Conservation (phyloP, 1,284 basidiomycete species). For the Pholiota adiposa region DNA sequence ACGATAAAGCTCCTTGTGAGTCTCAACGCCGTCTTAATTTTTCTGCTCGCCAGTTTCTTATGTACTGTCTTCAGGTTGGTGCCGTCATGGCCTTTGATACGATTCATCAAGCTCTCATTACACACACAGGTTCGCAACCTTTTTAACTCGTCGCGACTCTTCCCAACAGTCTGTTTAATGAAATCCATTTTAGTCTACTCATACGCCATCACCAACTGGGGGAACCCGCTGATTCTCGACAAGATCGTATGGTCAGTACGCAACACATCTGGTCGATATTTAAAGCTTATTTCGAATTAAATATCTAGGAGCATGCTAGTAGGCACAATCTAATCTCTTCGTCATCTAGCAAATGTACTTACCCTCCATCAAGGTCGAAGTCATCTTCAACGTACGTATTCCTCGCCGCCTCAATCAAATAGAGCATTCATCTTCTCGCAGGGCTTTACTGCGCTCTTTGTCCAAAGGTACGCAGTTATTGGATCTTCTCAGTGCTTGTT, state of each 20-base stretch:
- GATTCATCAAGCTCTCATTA: constrained; percentile 57
- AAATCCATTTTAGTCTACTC: constrained; percentile 52
- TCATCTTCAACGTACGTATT: constrained; percentile 53
- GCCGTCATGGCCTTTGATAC: constrained; percentile 54
- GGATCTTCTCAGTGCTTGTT: background rate
- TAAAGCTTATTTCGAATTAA: background rate
- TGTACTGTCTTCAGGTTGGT: constrained; percentile 40
- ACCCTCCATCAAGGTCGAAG: constrained; percentile 43
- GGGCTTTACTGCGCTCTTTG: constrained; percentile 53
- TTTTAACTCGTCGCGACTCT: background rate
- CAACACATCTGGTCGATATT: background rate
- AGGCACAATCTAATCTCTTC: constrained; percentile 22
- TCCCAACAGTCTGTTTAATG: background rate
- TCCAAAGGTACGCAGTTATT: constrained; percentile 44
- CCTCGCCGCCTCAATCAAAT: background rate
- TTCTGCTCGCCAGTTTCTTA: background rate
- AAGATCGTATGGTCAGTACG: constrained; percentile 49
- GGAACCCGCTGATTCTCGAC: constrained; percentile 36
- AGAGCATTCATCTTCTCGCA: constrained; percentile 21
- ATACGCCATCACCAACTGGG: constrained; percentile 56
- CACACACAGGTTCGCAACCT: constrained; percentile 47
- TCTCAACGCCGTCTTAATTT: background rate
- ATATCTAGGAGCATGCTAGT: constrained; percentile 51
- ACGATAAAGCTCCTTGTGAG: constrained; percentile 47
- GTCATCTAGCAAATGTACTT: background rate